Evolutionary conservation across 1,284 basidiomycete genomes (phyloP).

Genomic region (Violaceomyces palustris): DNA sequence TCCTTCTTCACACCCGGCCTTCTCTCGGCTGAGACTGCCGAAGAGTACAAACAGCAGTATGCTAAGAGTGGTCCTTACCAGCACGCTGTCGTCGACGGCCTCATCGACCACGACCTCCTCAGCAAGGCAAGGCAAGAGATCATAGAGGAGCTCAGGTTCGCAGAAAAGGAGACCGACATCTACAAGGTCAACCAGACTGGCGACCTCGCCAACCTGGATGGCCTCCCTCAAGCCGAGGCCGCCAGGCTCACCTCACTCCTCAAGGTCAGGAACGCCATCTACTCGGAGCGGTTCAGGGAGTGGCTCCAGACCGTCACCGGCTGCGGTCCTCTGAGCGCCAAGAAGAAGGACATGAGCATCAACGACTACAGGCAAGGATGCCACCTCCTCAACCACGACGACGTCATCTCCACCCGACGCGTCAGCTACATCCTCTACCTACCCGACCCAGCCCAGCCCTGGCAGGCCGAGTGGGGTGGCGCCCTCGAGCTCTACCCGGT

Average conservation of each 20-base stretch:
- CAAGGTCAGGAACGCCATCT: constrained; percentile 82
- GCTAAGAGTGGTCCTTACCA: constrained; percentile 64
- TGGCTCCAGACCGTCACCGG: constrained; percentile 85
- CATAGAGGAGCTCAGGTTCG: constrained; percentile 78
- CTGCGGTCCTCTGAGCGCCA: constrained; percentile 82
- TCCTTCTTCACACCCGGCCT: constrained; percentile 31
- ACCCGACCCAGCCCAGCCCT: constrained; percentile 69
- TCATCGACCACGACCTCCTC: constrained; percentile 80
- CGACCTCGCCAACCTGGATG: constrained; percentile 86
- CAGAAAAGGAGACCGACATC: constrained; percentile 97
- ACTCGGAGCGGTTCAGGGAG: constrained; percentile 75
- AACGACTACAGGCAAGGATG: constrained; percentile 80
- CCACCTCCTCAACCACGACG: constrained; percentile 71
- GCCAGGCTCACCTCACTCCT: constrained; percentile 55
- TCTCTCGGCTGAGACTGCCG: constrained; percentile 13
- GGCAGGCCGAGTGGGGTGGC: constrained; percentile 80
- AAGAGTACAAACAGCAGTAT: constrained; percentile 26
- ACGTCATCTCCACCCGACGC: constrained; percentile 90
- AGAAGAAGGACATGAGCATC: constrained; percentile 92
- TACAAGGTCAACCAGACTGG: constrained; percentile 99
- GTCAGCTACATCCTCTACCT: constrained; percentile 98
- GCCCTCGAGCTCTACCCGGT: constrained; percentile 88
- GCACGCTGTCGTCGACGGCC: constrained; percentile 72
- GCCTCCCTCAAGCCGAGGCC: constrained; percentile 57
- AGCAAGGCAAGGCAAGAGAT: constrained; percentile 72